A percentile compares a stretch with the other conserved stretches of the same genome.
Conservation (phyloP, 345 rosid genomes). For the Brassica rapa region DNA sequence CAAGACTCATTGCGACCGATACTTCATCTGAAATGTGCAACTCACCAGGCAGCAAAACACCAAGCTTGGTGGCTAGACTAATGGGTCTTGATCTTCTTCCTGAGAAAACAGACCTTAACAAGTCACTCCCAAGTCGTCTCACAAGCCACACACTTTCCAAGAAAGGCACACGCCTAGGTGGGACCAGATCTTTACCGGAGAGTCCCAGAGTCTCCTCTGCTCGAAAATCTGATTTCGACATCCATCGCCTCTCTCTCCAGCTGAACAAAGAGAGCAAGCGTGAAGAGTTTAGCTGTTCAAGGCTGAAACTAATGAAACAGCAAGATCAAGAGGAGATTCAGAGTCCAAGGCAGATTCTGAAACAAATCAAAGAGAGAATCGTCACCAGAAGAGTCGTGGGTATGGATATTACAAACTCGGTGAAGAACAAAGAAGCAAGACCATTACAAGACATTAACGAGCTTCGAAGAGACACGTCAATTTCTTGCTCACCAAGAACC, state of each 20-base stretch:
- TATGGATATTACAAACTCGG: conserved; percentile 72
- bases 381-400: conserved; percentile 59
- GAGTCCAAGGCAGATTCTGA: conserved; percentile 54
- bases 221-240: conserved; percentile 69
- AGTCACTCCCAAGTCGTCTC: conserved; percentile 31
- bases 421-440: conserved; percentile 41
- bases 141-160: conserved; percentile 30
- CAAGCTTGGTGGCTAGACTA: conserved; percentile 79
- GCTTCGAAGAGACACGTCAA: conserved; percentile 37
- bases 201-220: conserved; percentile 75
- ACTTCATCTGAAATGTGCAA: conserved; percentile 56
- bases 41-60: conserved; percentile 80
- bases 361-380: conserved; percentile 72
- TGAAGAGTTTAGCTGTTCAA: conserved; percentile 33
- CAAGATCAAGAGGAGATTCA: conserved; percentile 47
- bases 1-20: conserved; percentile 38
- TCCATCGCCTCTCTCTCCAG: conserved; percentile 72
- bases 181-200: conserved; percentile 69
- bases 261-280: conserved; percentile 56
- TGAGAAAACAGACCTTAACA: conserved; percentile 42
- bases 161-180: conserved; percentile 44
- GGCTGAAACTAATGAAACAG: conserved; percentile 44
- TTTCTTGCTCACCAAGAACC: conserved; percentile 61
- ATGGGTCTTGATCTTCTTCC: conserved; percentile 97
- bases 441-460: conserved; percentile 8